These are phyloP conservation scores for Aspergillus carbonarius DNA, from an alignment of 2,329 filamentous ascomycete genomes.

Conservation along the genomic window DNA sequence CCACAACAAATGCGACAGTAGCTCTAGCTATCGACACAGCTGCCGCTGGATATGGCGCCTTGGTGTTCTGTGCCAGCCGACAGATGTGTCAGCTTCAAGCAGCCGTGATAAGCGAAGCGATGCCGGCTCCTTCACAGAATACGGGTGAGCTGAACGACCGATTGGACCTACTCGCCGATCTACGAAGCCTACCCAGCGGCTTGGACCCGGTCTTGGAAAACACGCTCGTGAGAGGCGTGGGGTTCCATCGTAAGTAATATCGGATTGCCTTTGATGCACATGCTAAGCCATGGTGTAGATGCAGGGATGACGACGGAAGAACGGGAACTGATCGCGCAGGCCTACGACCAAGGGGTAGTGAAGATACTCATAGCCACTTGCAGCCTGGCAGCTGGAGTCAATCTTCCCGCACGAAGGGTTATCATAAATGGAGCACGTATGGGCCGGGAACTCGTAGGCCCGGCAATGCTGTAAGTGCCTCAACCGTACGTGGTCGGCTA, in stretches of 20 bases:
- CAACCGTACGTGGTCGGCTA: background rate
- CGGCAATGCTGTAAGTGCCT: slow-evolving; percentile 64
- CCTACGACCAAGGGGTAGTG: slow-evolving; percentile 67
- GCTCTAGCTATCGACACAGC: slow-evolving; percentile 69
- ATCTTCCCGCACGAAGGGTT: slow-evolving; percentile 69
- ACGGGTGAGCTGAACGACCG: slow-evolving; percentile 56
- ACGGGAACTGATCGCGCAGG: slow-evolving; percentile 67
- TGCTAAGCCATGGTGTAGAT: slow-evolving; percentile 35
- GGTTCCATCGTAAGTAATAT: slow-evolving; percentile 65
- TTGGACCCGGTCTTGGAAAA: slow-evolving; percentile 65
- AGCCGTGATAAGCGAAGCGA: slow-evolving; percentile 64
- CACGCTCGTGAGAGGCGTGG: slow-evolving; percentile 66
- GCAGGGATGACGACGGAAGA: slow-evolving; percentile 68
- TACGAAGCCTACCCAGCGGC: slow-evolving; percentile 65
- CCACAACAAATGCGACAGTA: slow-evolving; percentile 69
- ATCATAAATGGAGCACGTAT: slow-evolving; percentile 74
- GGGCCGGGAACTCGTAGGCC: slow-evolving; percentile 73
- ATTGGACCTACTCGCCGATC: slow-evolving; percentile 63
- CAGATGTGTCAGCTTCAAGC: slow-evolving; percentile 67
- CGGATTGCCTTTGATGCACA: background rate
- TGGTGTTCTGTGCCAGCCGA: slow-evolving; percentile 73
- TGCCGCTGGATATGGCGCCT: slow-evolving; percentile 65
- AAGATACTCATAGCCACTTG: slow-evolving; percentile 75
- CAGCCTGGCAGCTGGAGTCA: slow-evolving; percentile 79
- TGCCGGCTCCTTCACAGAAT: slow-evolving; percentile 55